phyloP scores from a whole-genome alignment of 768 basidiomycete species.

The Pilatotrama ljubarskyi region DNA sequence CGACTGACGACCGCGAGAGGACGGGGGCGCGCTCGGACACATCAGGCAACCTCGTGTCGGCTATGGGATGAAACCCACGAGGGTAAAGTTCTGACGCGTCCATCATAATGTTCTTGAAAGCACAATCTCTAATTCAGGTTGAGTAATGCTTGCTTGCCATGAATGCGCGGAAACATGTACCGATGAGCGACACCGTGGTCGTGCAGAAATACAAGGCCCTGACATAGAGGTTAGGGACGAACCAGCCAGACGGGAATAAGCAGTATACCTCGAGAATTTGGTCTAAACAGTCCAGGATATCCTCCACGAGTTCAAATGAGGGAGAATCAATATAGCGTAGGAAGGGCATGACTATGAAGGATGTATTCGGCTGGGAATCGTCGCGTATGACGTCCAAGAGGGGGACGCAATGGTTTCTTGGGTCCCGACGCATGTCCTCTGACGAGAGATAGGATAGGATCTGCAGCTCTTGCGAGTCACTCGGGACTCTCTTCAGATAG shows the following conservation, averaged over 20 bases:
- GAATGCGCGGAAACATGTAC: no score
- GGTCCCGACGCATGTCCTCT: slow-evolving; percentile 8
- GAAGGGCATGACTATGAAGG: background rate
- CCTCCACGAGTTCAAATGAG: background rate
- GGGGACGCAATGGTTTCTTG: slow-evolving; percentile 22
- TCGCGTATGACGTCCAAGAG: slow-evolving; percentile 7
- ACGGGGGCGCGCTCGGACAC: background rate
- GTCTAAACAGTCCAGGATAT: background rate
- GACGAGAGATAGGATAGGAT: slow-evolving; percentile 13
- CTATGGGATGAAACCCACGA: slow-evolving; percentile 24
- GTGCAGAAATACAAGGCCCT: slow-evolving; percentile 28
- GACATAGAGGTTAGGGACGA: no score
- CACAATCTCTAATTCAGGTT: slow-evolving; percentile 26
- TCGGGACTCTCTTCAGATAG: slow-evolving; percentile 12
- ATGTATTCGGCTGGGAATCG: background rate
- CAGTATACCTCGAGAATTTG: background rate
- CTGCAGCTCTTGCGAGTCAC: slow-evolving; percentile 6
- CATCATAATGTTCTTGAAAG: slow-evolving; percentile 25
- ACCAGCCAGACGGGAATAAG: background rate
- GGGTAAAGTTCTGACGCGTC: slow-evolving; percentile 25
- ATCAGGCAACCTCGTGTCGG: background rate
- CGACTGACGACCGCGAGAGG: background rate
- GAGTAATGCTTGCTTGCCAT: slow-evolving; percentile 23
- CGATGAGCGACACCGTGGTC: slow-evolving; percentile 9
- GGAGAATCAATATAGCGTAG: background rate